Percentiles rank a stretch among this genome's conserved stretches.
These are phyloP conservation scores for Neopestalotiopsis sp. DNA, from an alignment of 2,329 filamentous ascomycete genomes.

Conservation along the genomic window DNA sequence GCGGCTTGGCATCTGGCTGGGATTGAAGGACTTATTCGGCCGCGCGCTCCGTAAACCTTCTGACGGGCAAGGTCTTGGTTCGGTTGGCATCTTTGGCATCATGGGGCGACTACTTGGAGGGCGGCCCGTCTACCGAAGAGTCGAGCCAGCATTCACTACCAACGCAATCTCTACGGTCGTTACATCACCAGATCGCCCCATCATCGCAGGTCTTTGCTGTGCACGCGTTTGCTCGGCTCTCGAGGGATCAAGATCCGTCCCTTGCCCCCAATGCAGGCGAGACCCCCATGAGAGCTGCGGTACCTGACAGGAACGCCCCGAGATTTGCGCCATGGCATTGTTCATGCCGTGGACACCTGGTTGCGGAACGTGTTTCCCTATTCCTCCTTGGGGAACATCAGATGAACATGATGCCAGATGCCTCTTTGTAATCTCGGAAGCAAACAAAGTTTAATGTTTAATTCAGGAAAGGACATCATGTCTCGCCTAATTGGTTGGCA, in stretches of 20 bases:
- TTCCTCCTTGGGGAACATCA: background rate
- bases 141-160: background rate
- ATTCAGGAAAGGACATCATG: background rate
- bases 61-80: background rate
- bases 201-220: background rate
- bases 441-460: background rate
- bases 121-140: constrained; percentile 13
- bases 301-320: background rate
- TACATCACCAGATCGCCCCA: background rate
- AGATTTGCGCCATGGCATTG: background rate
- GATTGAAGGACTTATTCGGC: constrained; percentile 18
- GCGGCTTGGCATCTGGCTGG: constrained; percentile 10
- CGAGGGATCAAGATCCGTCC: background rate
- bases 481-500: background rate
- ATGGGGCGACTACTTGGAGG: background rate
- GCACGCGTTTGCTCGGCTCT: background rate
- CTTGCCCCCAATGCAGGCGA: background rate
- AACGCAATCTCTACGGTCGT: background rate
- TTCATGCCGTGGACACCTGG: background rate
- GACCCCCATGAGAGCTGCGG: background rate
- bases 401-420: background rate
- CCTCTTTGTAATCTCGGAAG: constrained; percentile 9
- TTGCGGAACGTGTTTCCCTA: constrained; percentile 6
- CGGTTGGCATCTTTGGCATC: background rate
- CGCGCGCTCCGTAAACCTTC: constrained; percentile 2